phyloP scores from a whole-genome alignment of 495 filamentous ascomycete genomes.

The Xylaria nigripes region DNA sequence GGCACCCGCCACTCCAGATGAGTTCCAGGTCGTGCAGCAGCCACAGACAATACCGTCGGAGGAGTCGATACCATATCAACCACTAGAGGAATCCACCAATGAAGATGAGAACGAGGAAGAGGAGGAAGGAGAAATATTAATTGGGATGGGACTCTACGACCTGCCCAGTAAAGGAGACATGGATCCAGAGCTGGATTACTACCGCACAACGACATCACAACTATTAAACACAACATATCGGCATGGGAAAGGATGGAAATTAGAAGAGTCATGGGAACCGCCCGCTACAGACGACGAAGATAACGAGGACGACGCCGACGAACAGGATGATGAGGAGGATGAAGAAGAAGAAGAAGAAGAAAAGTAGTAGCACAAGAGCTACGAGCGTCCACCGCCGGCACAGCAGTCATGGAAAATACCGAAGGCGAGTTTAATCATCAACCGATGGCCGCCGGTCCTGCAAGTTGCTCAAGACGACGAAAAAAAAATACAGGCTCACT shows the following conservation, averaged over 20 bases:
- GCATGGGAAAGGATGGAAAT: slow-evolving; percentile 65
- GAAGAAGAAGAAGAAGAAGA: slow-evolving; percentile 29
- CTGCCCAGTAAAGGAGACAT: slow-evolving; percentile 43
- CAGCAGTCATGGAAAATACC: slow-evolving; percentile 24
- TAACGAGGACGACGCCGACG: slow-evolving; percentile 43
- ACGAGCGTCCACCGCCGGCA: slow-evolving; percentile 19
- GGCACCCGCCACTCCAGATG: slow-evolving; percentile 54
- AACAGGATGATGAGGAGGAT: slow-evolving; percentile 32
- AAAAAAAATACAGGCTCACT: too few relatives aligned
- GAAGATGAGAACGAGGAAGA: slow-evolving; percentile 38
- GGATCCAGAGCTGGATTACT: slow-evolving; percentile 34
- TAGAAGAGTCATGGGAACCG: slow-evolving; percentile 77
- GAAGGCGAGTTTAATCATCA: too few relatives aligned
- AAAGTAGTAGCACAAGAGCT: slow-evolving; percentile 16
- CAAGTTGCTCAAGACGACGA: neutral
- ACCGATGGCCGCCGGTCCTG: too few relatives aligned
- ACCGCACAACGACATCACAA: slow-evolving; percentile 43
- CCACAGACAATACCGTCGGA: slow-evolving; percentile 36
- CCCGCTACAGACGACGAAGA: slow-evolving; percentile 53
- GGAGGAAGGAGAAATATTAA: slow-evolving; percentile 58
- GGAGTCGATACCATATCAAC: slow-evolving; percentile 37
- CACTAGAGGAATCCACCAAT: slow-evolving; percentile 33
- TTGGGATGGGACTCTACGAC: slow-evolving; percentile 80
- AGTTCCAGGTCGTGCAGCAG: slow-evolving; percentile 45
- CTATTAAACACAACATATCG: slow-evolving; percentile 35